Percentiles rank a stretch among this genome's conserved stretches.
phyloP scores from a whole-genome alignment of 2,329 filamentous ascomycete genomes.

The Aureobasidium lini region DNA sequence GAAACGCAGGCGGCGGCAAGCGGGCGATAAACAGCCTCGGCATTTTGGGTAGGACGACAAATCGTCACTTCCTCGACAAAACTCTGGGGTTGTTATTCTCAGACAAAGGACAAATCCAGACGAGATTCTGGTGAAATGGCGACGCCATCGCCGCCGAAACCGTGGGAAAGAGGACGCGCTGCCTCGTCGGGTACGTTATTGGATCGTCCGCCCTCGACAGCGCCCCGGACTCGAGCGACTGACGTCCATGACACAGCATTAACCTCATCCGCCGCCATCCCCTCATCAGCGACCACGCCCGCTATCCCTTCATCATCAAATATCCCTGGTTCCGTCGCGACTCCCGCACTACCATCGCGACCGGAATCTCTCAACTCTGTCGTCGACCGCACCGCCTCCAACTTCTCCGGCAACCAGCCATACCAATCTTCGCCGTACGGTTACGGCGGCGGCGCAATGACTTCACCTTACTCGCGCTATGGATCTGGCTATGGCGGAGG shows the following conservation, averaged over 20 bases:
- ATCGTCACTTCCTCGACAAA: conserved; percentile 6
- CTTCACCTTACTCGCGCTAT: conserved; percentile 47
- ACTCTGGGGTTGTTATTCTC: neutral
- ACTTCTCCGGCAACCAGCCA: conserved; percentile 49
- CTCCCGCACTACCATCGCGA: conserved; percentile 62
- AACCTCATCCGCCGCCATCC: conserved; percentile 6
- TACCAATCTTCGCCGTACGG: conserved; percentile 49
- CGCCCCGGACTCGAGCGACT: neutral
- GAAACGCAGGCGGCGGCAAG: neutral
- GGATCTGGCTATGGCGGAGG: conserved; percentile 34
- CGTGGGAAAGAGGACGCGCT: conserved; percentile 80
- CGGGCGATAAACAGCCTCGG: conserved; percentile 6
- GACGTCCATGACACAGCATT: neutral
- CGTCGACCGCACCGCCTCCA: conserved; percentile 81
- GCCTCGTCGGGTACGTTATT: conserved; percentile 27
- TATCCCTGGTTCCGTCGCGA: conserved; percentile 28
- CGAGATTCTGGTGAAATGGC: conserved; percentile 11
- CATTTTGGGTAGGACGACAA: neutral
- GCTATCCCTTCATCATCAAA: conserved; percentile 33
- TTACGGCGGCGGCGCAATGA: conserved; percentile 38
- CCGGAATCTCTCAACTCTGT: conserved; percentile 70
- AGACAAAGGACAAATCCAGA: neutral
- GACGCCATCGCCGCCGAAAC: conserved; percentile 74
- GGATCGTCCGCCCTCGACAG: neutral
- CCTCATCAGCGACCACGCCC: conserved; percentile 16